Percentiles rank a stretch among this genome's conserved stretches.
Evolutionary conservation across 2,329 filamentous ascomycete species (phyloP).

Genomic region (Cryphonectria parasitica): DNA sequence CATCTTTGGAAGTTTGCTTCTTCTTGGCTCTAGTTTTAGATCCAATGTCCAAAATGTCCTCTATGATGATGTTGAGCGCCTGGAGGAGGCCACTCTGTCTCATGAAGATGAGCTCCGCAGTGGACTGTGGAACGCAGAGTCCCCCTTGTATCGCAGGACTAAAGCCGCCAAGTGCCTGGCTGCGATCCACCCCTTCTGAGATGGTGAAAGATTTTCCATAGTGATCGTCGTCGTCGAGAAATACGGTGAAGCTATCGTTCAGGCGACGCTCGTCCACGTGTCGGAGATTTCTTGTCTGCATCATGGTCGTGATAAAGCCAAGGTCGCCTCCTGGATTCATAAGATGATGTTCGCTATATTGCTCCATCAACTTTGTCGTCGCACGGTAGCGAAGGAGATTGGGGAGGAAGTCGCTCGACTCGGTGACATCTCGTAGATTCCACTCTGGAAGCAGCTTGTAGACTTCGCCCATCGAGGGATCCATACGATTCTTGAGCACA

Average conservation of each 20-base stretch:
- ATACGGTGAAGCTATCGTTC: conserved; percentile 42
- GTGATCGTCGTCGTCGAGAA: conserved; percentile 44
- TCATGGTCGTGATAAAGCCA: conserved; percentile 25
- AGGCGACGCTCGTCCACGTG: conserved; percentile 32
- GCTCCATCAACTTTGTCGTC: conserved; percentile 27
- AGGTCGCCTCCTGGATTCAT: conserved; percentile 3
- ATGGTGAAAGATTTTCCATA: conserved; percentile 45
- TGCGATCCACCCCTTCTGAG: conserved; percentile 25
- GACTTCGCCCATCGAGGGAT: conserved; percentile 42
- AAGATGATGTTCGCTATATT: conserved; percentile 23
- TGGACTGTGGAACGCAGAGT: conserved; percentile 35
- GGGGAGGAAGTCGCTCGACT: conserved; percentile 37
- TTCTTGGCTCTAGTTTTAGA: conserved; percentile 38
- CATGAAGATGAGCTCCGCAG: conserved; percentile 43
- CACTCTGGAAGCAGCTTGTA: conserved; percentile 48
- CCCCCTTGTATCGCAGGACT: conserved; percentile 32
- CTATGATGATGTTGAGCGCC: conserved; percentile 46
- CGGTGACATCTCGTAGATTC: conserved; percentile 47
- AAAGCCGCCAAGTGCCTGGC: conserved; percentile 34
- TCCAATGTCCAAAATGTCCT: conserved; percentile 46
- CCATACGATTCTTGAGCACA: conserved; percentile 42
- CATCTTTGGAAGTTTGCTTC: conserved; percentile 36
- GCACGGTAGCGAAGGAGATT: conserved; percentile 30
- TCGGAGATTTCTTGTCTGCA: conserved; percentile 40
- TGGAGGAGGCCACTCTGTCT: conserved; percentile 45